These are phyloP conservation scores for Akebia trifoliata DNA, from an alignment of 164 flowering plant genomes.

Conservation along the genomic window DNA sequence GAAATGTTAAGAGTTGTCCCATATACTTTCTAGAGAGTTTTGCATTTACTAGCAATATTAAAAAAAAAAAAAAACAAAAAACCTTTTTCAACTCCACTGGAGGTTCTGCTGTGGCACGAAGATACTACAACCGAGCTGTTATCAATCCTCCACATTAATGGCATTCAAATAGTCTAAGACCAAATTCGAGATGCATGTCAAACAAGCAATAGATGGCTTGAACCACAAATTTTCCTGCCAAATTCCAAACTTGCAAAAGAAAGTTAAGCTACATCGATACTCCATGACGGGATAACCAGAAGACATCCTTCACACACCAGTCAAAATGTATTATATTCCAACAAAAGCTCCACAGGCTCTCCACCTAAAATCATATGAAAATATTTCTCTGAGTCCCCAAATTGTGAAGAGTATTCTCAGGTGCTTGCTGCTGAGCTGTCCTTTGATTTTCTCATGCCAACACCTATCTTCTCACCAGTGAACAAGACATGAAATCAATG, in stretches of 20 bases:
- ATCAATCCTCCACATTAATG: slow-evolving; percentile 23
- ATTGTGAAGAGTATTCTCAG: too few species aligned
- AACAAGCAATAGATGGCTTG: slow-evolving; percentile 40
- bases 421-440: too few species aligned
- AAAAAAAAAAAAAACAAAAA: too few species aligned
- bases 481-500: too few species aligned
- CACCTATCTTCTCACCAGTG: too few species aligned
- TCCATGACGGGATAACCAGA: slow-evolving; percentile 8
- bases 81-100: too few species aligned
- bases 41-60: too few species aligned
- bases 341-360: slow-evolving; percentile 18
- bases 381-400: slow-evolving; percentile 10
- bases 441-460: too few species aligned
- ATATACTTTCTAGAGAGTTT: too few species aligned
- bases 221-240: slow-evolving; percentile 32
- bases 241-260: slow-evolving; percentile 30
- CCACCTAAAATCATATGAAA: slow-evolving; percentile 25
- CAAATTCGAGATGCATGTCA: slow-evolving; percentile 37
- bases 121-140: not conserved
- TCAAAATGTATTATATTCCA: not conserved
- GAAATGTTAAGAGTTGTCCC: too few species aligned
- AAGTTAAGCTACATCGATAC: slow-evolving; percentile 23
- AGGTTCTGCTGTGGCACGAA: too few species aligned
- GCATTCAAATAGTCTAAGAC: slow-evolving; percentile 40
- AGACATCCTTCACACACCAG: slow-evolving; percentile 16